Percentiles rank a stretch among this genome's conserved stretches.
phyloP scores from a whole-genome alignment of 257 asterid species.

The Solanum bulbocastanum region DNA sequence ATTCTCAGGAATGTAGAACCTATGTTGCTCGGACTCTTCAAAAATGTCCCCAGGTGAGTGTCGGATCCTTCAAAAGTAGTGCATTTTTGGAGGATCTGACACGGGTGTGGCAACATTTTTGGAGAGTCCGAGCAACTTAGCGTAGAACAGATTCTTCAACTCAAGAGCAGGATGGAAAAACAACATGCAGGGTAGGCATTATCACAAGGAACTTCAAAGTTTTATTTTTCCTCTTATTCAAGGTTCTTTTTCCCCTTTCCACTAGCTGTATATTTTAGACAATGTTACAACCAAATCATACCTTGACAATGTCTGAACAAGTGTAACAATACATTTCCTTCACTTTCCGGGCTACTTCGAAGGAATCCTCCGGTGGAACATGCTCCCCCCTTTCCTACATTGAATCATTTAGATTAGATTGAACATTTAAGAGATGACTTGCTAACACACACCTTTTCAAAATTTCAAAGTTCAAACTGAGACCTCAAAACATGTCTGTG shows the following conservation, averaged over 20 bases:
- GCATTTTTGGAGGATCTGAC: too few relatives aligned
- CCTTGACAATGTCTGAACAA: constrained; percentile 96
- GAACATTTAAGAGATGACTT: not conserved
- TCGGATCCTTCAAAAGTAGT: too few relatives aligned
- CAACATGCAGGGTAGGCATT: not conserved
- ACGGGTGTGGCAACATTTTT: too few relatives aligned
- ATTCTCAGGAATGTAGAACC: not conserved
- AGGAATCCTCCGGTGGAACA: constrained; percentile 87
- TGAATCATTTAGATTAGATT: constrained; percentile 3
- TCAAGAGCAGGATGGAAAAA: not conserved
- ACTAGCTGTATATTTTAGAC: not conserved
- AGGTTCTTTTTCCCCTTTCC: not conserved
- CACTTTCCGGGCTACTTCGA: constrained; percentile 84
- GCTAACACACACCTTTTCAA: not conserved
- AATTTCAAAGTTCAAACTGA: not conserved
- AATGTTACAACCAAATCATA: constrained; percentile 8
- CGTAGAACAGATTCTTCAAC: not conserved
- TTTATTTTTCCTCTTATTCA: not conserved
- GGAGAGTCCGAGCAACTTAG: too few relatives aligned
- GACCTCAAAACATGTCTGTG: not conserved
- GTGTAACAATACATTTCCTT: constrained; percentile 96
- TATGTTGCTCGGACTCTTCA: too few relatives aligned
- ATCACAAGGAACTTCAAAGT: not conserved
- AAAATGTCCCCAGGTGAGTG: too few relatives aligned
- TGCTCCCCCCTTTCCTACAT: constrained; percentile 95